Evolutionary conservation across 192 early-diverging fungal species (phyloP).

Genomic region (Linnemannia schmuckeri): DNA sequence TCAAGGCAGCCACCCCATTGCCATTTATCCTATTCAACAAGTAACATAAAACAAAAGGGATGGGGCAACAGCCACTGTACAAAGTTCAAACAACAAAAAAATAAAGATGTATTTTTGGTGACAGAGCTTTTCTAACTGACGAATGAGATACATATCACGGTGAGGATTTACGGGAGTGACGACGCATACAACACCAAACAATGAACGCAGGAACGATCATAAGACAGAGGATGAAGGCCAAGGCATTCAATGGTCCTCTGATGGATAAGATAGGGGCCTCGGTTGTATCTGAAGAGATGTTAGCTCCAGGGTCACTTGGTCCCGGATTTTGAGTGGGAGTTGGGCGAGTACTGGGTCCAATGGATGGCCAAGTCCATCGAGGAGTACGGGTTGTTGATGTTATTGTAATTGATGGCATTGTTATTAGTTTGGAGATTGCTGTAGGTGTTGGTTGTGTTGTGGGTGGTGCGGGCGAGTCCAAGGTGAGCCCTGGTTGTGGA

Average conservation of each 20-base stretch:
- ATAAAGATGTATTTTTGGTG: not conserved
- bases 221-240: constrained; percentile 17
- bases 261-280: not conserved
- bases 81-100: constrained; percentile 13
- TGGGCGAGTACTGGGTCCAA: not conserved
- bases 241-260: not conserved
- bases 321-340: not conserved
- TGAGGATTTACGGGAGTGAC: not conserved
- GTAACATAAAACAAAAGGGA: not conserved
- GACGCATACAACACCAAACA: constrained; percentile 48
- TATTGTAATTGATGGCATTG: not conserved
- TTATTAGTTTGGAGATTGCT: not conserved
- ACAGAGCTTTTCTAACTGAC: not conserved
- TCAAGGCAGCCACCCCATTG: not conserved
- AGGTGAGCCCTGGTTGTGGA: not conserved
- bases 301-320: not conserved
- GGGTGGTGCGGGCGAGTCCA: not conserved
- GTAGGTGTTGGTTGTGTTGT: not conserved
- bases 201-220: constrained; percentile 49
- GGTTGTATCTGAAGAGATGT: not conserved
- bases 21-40: no score
- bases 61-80: not conserved
- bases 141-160: no score
- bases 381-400: not conserved
- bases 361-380: constrained; percentile 6